These are phyloP conservation scores for Amesomyces nigricolor DNA, from an alignment of 2,329 filamentous ascomycete species.

Conservation along the genomic window DNA sequence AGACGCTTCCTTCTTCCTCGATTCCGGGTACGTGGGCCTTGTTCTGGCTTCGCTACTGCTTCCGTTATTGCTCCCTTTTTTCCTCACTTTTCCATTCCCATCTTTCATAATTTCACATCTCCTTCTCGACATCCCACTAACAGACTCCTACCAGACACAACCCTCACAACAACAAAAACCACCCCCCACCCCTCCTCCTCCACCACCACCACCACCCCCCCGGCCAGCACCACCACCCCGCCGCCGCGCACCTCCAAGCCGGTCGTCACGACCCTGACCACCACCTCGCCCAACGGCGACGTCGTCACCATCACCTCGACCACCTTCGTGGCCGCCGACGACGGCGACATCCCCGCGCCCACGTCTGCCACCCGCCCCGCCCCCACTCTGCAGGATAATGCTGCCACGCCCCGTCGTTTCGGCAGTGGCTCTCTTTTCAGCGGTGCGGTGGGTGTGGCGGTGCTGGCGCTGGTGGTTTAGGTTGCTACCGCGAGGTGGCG, in stretches of 20 bases:
- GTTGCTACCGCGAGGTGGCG: not conserved
- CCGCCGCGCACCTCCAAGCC: slow-evolving; percentile 27
- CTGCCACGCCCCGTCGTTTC: slow-evolving; percentile 3
- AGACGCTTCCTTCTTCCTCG: slow-evolving; percentile 18
- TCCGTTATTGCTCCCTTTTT: not conserved
- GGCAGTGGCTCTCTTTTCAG: not conserved
- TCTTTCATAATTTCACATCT: not conserved
- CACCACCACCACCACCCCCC: not conserved
- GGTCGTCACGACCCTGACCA: slow-evolving; percentile 36
- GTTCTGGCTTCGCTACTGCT: not conserved
- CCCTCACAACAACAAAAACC: slow-evolving; percentile 18
- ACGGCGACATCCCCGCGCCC: slow-evolving; percentile 27
- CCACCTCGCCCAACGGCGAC: slow-evolving; percentile 42
- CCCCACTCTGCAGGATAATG: slow-evolving; percentile 31
- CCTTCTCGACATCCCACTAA: not conserved
- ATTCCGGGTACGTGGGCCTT: slow-evolving; percentile 21
- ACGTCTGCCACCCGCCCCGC: slow-evolving; percentile 32
- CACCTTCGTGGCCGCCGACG: slow-evolving; percentile 42
- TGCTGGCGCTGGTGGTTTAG: slow-evolving; percentile 1
- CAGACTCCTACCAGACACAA: slow-evolving; percentile 17
- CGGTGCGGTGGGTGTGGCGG: not conserved
- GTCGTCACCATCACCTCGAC: slow-evolving; percentile 45
- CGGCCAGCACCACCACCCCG: not conserved
- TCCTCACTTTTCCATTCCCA: not conserved
- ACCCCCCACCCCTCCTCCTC: not conserved